These are phyloP conservation scores for Claviceps sorghi DNA, from an alignment of 2,329 filamentous ascomycete species.

Conservation along the genomic window DNA sequence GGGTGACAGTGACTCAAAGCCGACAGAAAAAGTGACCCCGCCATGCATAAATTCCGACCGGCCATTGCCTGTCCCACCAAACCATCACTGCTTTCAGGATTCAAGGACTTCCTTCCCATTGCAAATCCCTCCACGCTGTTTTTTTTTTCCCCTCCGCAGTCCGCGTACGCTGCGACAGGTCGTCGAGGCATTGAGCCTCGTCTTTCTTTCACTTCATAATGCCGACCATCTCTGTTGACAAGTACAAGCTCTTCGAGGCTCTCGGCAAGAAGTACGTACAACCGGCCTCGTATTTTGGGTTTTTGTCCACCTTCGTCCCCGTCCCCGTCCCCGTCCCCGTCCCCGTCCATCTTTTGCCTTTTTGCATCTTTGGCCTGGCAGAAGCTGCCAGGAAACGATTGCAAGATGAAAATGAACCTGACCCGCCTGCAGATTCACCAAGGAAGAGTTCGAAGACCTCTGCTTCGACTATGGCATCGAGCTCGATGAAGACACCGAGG, in stretches of 20 bases:
- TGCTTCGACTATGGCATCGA: slow-evolving; percentile 99
- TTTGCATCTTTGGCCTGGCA: not conserved
- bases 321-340: not conserved
- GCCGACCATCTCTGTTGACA: slow-evolving; percentile 96
- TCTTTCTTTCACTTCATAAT: slow-evolving; percentile 33
- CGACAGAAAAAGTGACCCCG: slow-evolving; percentile 2
- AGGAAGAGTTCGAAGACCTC: slow-evolving; percentile 87
- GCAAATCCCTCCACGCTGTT: not conserved
- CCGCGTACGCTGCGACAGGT: not conserved
- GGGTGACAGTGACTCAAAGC: slow-evolving; percentile 1
- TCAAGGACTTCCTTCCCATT: not conserved
- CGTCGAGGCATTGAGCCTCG: slow-evolving; percentile 11
- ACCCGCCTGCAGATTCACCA: slow-evolving; percentile 54
- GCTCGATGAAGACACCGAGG: slow-evolving; percentile 86
- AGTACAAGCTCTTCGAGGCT: slow-evolving; percentile 86
- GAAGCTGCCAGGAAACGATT: not conserved
- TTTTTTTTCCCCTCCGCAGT: not conserved
- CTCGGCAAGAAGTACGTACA: slow-evolving; percentile 62
- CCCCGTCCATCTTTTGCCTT: not conserved
- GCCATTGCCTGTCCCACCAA: too few relatives aligned
- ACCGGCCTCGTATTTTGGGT: slow-evolving; percentile 7
- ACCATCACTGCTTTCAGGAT: too few relatives aligned
- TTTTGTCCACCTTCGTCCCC: slow-evolving; percentile 1
- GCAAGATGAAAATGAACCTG: not conserved
- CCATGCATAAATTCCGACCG: not conserved